Percentiles rank a stretch among this genome's conserved stretches.
These are phyloP conservation scores for Hanseniaspora opuntiae DNA, from an alignment of 805 yeast species.

Conservation along the genomic window DNA sequence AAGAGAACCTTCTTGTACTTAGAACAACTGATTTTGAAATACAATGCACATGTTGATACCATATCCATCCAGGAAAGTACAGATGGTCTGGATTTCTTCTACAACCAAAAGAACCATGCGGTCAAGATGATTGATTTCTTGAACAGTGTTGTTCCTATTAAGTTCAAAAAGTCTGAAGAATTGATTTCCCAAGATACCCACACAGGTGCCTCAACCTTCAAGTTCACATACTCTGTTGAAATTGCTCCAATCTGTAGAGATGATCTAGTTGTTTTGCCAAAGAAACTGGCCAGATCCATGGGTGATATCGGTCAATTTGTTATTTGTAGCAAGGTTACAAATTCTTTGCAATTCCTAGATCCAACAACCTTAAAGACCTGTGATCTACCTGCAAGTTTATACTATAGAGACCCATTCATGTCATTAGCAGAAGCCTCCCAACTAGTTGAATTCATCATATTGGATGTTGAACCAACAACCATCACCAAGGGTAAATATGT, in stretches of 20 bases:
- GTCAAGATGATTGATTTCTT: slow-evolving; percentile 86
- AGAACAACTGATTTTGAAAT: slow-evolving; percentile 86
- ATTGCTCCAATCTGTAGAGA: slow-evolving; percentile 94
- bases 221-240: slow-evolving; percentile 85
- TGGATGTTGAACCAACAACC: slow-evolving; percentile 90
- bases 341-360: slow-evolving; percentile 74
- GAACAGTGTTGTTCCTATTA: slow-evolving; percentile 70
- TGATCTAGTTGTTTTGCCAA: slow-evolving; percentile 84
- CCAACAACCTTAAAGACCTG: slow-evolving; percentile 67
- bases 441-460: slow-evolving; percentile 71
- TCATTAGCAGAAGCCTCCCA: slow-evolving; percentile 64
- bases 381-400: slow-evolving; percentile 56
- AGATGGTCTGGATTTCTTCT: slow-evolving; percentile 92
- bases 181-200: slow-evolving; percentile 85
- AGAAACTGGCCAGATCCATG: slow-evolving; percentile 64
- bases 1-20: slow-evolving; percentile 90
- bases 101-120: slow-evolving; percentile 79
- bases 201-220: slow-evolving; percentile 73
- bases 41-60: slow-evolving; percentile 87
- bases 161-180: slow-evolving; percentile 75
- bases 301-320: slow-evolving; percentile 76
- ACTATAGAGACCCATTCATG: slow-evolving; percentile 72
- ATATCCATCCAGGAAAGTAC: slow-evolving; percentile 82
- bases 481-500: slow-evolving; percentile 61
- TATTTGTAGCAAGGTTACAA: slow-evolving; percentile 72